A percentile compares a stretch with the other conserved stretches of the same genome.
Evolutionary conservation across 2,329 filamentous ascomycete species (phyloP).

Genomic region (Bertia moriformis): DNA sequence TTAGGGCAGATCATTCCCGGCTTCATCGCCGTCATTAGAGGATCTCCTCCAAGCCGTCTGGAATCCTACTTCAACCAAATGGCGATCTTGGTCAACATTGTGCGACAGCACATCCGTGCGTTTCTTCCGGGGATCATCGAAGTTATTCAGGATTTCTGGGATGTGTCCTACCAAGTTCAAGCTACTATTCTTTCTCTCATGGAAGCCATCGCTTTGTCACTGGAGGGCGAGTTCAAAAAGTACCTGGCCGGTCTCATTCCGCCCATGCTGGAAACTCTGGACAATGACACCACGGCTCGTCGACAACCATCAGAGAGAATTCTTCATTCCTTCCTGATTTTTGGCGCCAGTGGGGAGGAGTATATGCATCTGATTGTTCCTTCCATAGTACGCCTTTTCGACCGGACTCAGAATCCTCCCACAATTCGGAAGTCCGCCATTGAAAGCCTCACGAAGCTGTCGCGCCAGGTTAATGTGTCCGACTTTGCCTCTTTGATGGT

Average conservation of each 20-base stretch:
- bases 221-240: conserved; percentile 96
- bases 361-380: conserved; percentile 99
- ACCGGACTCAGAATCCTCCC: conserved; percentile 68
- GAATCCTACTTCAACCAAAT: conserved; percentile 98
- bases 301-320: conserved; percentile 78
- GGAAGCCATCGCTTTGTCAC: conserved; percentile 80
- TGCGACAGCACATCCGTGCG: conserved; percentile 87
- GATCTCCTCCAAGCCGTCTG: conserved; percentile 61
- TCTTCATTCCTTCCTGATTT: conserved; percentile 86
- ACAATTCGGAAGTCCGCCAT: conserved; percentile 78
- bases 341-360: conserved; percentile 88
- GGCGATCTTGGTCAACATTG: conserved; percentile 81
- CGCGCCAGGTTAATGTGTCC: conserved; percentile 89
- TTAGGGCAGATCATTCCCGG: conserved; percentile 87
- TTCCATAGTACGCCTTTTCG: conserved; percentile 85
- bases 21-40: conserved; percentile 77
- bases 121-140: conserved; percentile 77
- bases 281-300: conserved; percentile 65
- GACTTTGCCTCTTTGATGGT: conserved; percentile 95
- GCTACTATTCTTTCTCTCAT: conserved; percentile 83
- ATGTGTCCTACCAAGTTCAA: conserved; percentile 64
- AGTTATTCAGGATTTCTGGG: conserved; percentile 82
- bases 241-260: conserved; percentile 81
- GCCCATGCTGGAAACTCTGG: conserved; percentile 83
- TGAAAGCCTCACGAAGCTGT: conserved; percentile 86